Conservation (phyloP, 2,329 filamentous ascomycete species). For the Sporothrix phasma region DNA sequence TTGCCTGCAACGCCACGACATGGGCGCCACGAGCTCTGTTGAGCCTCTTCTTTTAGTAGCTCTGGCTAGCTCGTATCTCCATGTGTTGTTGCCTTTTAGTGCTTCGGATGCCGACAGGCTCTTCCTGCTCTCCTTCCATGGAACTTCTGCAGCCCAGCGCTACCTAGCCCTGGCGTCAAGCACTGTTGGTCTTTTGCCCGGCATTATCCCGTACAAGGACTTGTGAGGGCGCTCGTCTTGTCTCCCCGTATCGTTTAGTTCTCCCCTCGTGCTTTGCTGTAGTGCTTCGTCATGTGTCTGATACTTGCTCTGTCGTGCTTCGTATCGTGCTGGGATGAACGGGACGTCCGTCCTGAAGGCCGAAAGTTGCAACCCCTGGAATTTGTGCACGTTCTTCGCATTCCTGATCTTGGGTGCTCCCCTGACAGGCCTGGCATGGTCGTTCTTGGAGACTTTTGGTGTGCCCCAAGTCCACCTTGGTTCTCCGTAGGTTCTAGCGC, state of each 20-base stretch:
- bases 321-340: not conserved
- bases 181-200: not conserved
- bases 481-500: not conserved
- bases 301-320: too few species aligned
- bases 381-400: not conserved
- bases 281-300: too few species aligned
- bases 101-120: too few species aligned
- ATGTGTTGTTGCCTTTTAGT: not conserved
- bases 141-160: not conserved
- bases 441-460: too few species aligned
- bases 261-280: too few species aligned
- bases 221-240: not conserved
- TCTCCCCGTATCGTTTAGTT: not conserved
- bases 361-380: not conserved
- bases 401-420: not conserved
- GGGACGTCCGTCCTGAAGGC: not conserved
- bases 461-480: not conserved
- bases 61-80: not conserved
- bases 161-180: not conserved
- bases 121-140: not conserved
- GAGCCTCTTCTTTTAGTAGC: not conserved
- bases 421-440: conserved; percentile 4
- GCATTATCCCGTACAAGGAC: not conserved
- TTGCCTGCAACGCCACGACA: conserved; percentile 5
- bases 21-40: conserved; percentile 11